A percentile compares a stretch with the other conserved stretches of the same genome.
These are phyloP conservation scores for Smittium culicis DNA, from an alignment of 371 early-diverging fungal species.

Conservation along the genomic window DNA sequence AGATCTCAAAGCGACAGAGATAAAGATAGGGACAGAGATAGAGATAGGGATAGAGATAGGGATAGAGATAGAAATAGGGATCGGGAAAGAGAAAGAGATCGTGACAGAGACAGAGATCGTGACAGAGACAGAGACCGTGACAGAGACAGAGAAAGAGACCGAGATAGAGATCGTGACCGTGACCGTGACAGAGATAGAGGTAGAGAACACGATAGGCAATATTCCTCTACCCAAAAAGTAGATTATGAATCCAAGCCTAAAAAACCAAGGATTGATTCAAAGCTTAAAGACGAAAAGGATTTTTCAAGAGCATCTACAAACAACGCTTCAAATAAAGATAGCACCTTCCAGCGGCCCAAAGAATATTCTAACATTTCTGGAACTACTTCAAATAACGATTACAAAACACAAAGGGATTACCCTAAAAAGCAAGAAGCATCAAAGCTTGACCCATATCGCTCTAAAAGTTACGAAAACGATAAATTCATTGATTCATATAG, in stretches of 20 bases:
- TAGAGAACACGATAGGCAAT: background rate
- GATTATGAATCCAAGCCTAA: background rate
- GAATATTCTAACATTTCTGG: too few relatives aligned
- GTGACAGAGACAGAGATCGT: background rate
- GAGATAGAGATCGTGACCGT: constrained; percentile 5
- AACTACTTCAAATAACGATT: too few relatives aligned
- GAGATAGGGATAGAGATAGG: too few relatives aligned
- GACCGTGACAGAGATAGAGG: constrained; percentile 5
- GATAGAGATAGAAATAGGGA: background rate
- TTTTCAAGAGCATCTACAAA: too few relatives aligned
- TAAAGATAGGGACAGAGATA: too few relatives aligned
- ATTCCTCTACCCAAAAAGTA: background rate
- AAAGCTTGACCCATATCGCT: background rate
- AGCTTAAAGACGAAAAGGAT: background rate
- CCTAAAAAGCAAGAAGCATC: background rate
- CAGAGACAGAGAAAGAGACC: background rate
- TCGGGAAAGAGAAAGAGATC: background rate
- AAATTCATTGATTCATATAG: background rate
- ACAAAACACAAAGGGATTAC: background rate
- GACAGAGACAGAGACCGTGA: background rate
- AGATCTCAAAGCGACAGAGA: background rate
- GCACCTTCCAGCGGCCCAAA: too few relatives aligned
- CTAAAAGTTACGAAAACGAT: background rate
- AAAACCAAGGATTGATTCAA: background rate
- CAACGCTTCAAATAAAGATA: too few relatives aligned